Percentiles rank a stretch among this genome's conserved stretches.
Conservation (phyloP, 768 basidiomycete species). For the Suillus subaureus region DNA sequence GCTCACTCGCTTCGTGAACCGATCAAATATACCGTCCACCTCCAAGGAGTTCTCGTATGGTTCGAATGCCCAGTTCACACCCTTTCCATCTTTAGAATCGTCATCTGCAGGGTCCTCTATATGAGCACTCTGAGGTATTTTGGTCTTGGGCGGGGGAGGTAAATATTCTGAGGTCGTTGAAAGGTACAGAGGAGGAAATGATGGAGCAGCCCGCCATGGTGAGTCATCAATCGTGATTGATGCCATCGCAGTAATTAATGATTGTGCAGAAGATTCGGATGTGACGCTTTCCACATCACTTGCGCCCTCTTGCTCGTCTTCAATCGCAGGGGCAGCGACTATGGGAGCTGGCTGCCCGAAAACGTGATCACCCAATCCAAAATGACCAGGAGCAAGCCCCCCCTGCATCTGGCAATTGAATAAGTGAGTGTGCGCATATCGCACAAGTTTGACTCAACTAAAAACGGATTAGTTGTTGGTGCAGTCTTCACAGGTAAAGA, state of each 20-base stretch:
- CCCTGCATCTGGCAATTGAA: slow-evolving; percentile 26
- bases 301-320: slow-evolving; percentile 29
- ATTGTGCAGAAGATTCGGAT: slow-evolving; percentile 44
- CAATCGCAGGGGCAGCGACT: slow-evolving; percentile 15
- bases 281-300: slow-evolving; percentile 40
- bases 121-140: slow-evolving; percentile 38
- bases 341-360: slow-evolving; percentile 46
- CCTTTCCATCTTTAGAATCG: slow-evolving; percentile 46
- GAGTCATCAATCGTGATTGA: slow-evolving; percentile 57
- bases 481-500: slow-evolving; percentile 34
- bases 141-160: slow-evolving; percentile 54
- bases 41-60: slow-evolving; percentile 80
- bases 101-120: slow-evolving; percentile 46
- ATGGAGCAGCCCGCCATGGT: slow-evolving; percentile 66
- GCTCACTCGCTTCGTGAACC: slow-evolving; percentile 73
- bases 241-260: slow-evolving; percentile 60
- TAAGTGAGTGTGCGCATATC: slow-evolving; percentile 8
- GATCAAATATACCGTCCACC: slow-evolving; percentile 84
- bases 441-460: slow-evolving; percentile 43
- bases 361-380: slow-evolving; percentile 67
- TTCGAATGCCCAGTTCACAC: slow-evolving; percentile 66
- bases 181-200: slow-evolving; percentile 70
- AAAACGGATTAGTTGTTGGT: slow-evolving; percentile 66
- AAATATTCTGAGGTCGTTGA: slow-evolving; percentile 77
- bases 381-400: slow-evolving; percentile 35